phyloP scores from a whole-genome alignment of 345 rosid species.

The Sonneratia caseolaris region DNA sequence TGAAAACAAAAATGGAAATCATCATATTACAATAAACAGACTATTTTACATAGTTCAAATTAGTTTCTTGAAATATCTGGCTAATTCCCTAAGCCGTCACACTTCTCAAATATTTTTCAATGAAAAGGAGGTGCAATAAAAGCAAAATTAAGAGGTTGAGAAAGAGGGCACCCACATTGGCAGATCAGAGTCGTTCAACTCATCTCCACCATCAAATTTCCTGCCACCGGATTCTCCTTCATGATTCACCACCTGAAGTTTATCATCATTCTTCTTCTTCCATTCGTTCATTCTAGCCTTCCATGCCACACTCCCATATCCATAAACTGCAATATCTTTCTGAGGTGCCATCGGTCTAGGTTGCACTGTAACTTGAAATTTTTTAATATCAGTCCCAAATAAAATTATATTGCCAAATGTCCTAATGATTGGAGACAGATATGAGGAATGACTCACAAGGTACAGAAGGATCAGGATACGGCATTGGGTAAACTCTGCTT shows the following conservation, averaged over 20 bases:
- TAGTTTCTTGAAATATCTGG: background rate
- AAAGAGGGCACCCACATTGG: conserved; percentile 52
- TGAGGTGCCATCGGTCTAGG: conserved; percentile 92
- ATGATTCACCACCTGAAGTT: conserved; percentile 75
- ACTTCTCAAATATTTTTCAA: background rate
- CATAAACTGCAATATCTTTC: conserved; percentile 77
- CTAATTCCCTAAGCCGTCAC: background rate
- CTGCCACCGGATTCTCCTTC: conserved; percentile 59
- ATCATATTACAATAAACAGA: too few relatives aligned
- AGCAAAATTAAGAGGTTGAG: too few relatives aligned
- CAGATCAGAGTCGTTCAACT: conserved; percentile 68
- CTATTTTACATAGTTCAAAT: background rate
- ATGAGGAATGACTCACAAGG: conserved; percentile 45
- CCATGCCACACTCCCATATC: conserved; percentile 99
- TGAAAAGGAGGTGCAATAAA: background rate
- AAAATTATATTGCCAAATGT: background rate
- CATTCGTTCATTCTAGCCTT: conserved; percentile 89
- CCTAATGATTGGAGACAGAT: background rate
- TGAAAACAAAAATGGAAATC: too few relatives aligned
- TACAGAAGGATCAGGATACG: conserved; percentile 53
- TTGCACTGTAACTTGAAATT: conserved; percentile 38
- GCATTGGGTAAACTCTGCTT: conserved; percentile 59
- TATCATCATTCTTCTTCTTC: conserved; percentile 75
- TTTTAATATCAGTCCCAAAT: background rate
- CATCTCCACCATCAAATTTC: conserved; percentile 48